Evolutionary conservation across 352 stramenopile genomes (phyloP), one percentile per base, ranked within the genome.

Genomic region (Phytophthora citrophthora): DNA sequence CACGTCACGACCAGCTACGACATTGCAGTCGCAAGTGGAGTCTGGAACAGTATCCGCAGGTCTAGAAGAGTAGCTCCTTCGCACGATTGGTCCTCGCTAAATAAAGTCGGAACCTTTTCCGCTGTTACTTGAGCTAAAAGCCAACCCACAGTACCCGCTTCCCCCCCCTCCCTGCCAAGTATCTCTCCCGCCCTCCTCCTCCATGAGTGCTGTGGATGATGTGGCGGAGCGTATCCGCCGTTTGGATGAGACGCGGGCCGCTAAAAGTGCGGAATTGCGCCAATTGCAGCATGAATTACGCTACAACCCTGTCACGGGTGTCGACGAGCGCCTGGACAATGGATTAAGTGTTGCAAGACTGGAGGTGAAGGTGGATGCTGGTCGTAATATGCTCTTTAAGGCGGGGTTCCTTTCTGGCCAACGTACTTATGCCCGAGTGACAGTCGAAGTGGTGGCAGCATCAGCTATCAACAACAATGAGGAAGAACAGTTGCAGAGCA

Each of bases 201-300:
- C 3, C 20, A 90, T 90, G 81, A 90, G 81, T 59, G 77, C 76
- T 10, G 81, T 90, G 34, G 81, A 90, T 46, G 81, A 90, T 67
- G 77, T 89, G n/a, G 79, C 76, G 16, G 74, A 60, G 41, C 81
- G 77, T 20, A 80, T 90, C 32, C 73, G 48, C 38, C 81, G 77
- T 26, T 68, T 90, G 32, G 74, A 90, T 20, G 76, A 82, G 38
- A 61, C 68, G 23, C 68, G 80, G 23, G 63, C 82, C 12, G n/a
- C 65, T n/a, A 84, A 80, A 41, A 65, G 43, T 15, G 62, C 71
- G 26, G 64, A 88, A 60, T 61, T 88, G 20, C 76, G 74, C 5
- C 67, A 65, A 18, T 58, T 89, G 20, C 78, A 77, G 44, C 77
- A 75, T 24, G 75, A 84, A 24, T 54, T 76, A 40, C 60, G 70